phyloP scores from a whole-genome alignment of 2,329 filamentous ascomycete genomes.

The Corinectria fuckeliana region DNA sequence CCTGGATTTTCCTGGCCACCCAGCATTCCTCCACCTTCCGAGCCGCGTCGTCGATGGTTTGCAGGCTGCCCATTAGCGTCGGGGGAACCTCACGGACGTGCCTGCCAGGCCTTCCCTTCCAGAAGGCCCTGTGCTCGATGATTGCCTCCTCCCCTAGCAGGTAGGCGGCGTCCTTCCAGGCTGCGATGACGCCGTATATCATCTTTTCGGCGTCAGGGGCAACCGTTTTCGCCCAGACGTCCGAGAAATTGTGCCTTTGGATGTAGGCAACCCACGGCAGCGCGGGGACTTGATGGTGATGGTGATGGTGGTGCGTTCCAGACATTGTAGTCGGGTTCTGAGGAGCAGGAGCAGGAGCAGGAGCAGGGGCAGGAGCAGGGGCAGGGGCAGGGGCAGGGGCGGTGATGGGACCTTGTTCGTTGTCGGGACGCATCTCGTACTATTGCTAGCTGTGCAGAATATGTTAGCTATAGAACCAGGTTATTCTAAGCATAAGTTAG shows the following conservation, averaged over 20 bases:
- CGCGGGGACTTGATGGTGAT: background rate
- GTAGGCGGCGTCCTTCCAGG: background rate
- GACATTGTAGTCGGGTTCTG: no score
- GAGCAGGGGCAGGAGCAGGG: no score
- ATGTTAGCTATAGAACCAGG: no score
- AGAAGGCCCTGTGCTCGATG: background rate
- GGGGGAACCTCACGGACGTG: background rate
- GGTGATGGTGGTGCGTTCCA: background rate
- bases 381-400: no score
- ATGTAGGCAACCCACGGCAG: background rate
- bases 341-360: background rate
- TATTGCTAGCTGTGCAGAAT: no score
- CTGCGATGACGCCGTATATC: background rate
- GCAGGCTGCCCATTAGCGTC: background rate
- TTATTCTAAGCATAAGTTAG: no score
- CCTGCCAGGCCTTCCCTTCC: background rate
- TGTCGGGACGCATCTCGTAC: no score
- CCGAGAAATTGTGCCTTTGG: background rate
- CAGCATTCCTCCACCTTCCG: conserved; percentile 2
- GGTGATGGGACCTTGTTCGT: no score
- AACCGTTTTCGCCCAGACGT: background rate
- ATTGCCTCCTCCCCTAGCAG: background rate
- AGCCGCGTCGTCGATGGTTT: background rate
- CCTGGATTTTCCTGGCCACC: background rate
- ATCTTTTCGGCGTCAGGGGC: background rate